Evolutionary conservation across 257 asterid genomes (phyloP).

Genomic region (Nicotiana noctiflora): DNA sequence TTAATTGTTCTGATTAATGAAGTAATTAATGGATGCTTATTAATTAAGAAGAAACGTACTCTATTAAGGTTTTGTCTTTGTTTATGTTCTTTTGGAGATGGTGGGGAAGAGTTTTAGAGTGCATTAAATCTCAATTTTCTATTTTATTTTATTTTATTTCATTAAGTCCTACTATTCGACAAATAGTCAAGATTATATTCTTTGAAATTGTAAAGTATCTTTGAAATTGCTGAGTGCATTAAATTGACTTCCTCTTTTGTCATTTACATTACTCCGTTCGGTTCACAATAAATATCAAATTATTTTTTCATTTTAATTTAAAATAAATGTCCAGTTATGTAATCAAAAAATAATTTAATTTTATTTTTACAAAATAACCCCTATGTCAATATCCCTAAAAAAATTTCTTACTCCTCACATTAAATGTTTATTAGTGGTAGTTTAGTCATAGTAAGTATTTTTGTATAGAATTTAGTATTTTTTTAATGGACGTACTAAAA

Average conservation of each 20-base stretch:
- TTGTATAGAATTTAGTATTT: too few relatives aligned
- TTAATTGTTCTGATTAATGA: not conserved
- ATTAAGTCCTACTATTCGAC: not conserved
- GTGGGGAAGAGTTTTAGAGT: not conserved
- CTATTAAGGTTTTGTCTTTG: not conserved
- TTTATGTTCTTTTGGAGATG: not conserved
- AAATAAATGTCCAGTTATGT: too few relatives aligned
- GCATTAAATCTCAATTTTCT: not conserved
- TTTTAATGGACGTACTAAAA: too few relatives aligned
- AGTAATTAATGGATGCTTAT: not conserved
- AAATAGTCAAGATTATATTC: not conserved
- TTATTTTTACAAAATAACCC: too few relatives aligned
- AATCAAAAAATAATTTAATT: too few relatives aligned
- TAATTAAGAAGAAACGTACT: not conserved
- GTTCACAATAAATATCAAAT: too few relatives aligned
- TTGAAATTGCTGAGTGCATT: not conserved
- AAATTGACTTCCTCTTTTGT: not conserved
- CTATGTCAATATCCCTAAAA: too few relatives aligned
- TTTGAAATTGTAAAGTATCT: not conserved
- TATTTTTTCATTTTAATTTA: too few relatives aligned
- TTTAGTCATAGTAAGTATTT: too few relatives aligned
- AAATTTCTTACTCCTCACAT: too few relatives aligned
- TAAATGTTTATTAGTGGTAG: too few relatives aligned
- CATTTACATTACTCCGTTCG: not conserved
- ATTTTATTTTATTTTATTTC: not conserved